Evolutionary conservation across 139 green algal species (phyloP), one percentile per base, ranked within the genome.

Genomic region (Zygnema circumcarinatum): DNA sequence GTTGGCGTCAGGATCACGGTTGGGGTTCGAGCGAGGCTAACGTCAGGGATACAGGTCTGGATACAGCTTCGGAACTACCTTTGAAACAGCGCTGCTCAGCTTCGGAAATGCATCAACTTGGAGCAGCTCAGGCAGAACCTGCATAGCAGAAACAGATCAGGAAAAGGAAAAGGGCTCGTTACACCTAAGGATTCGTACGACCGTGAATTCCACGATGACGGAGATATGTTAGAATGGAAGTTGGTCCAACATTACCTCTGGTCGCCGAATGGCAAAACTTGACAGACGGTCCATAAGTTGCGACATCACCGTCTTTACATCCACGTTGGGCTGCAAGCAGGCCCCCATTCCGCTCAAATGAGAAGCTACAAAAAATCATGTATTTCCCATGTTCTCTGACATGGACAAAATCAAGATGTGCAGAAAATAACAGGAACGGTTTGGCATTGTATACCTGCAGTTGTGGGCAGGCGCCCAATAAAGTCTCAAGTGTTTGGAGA

Each of bases 381-480:
- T 72, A 29, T 29, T 72, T 72, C 29, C 29, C 56, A 72, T 29
- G 56, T 72, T 35, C 29, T 29, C 29, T 35, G 29, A 29, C 29
- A 72, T 29, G 29, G n/a, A n/a, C 16, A 78, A 78, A 78, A 41
- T n/a, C 7, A 78, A 38, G 69, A 25, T n/a, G 16, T 7, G 69
- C 7, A 72, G 54, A 72, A 72, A 72, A 29, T 72, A 29, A 72
- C 25, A 72, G 54, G 25, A 72, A 29, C 54, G 29, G 11, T 16
- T n/a, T n/a, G n/a, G n/a, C n/a, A n/a, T n/a, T n/a, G n/a, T n/a
- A n/a, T 22, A 93, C 91, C 92, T 98, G 94, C 89, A 99, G 94
- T 86, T 96, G 84, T 16, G 95, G 94, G 86, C 97, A 94, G 40
- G 95, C 93, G 2, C 87, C 94, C 78, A 99, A 92, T 76, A 99